These are phyloP conservation scores for Cyclanthera cordifolia DNA, from an alignment of 306 rosid genomes.

Conservation along the genomic window DNA sequence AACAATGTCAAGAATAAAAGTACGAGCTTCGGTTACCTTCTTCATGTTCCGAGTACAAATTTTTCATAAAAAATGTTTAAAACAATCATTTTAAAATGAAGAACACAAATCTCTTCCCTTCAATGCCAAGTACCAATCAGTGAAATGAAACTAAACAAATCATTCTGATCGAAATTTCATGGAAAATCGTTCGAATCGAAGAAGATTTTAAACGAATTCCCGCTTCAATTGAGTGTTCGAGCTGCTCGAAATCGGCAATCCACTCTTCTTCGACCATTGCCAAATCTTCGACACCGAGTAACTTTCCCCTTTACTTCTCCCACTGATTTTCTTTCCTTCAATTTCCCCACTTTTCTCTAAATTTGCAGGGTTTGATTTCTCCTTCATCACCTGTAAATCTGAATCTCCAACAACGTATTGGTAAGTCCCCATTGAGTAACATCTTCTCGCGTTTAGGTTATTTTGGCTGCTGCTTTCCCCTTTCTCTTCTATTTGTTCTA, in stretches of 20 bases:
- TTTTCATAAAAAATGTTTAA: not conserved
- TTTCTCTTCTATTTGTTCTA: slow-evolving; percentile 22
- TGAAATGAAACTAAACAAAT: not conserved
- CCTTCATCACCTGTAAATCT: slow-evolving; percentile 35
- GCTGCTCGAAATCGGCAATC: slow-evolving; percentile 23
- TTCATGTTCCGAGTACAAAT: too few relatives aligned
- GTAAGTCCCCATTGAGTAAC: slow-evolving; percentile 85
- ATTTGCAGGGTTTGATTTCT: not conserved
- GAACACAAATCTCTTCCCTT: not conserved
- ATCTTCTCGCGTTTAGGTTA: slow-evolving; percentile 57
- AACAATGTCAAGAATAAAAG: too few relatives aligned
- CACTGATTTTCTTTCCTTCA: slow-evolving; percentile 31
- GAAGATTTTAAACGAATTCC: not conserved
- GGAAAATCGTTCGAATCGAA: not conserved
- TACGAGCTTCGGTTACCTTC: too few relatives aligned
- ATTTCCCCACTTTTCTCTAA: not conserved
- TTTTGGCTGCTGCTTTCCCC: slow-evolving; percentile 22
- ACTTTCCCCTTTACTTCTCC: slow-evolving; percentile 51
- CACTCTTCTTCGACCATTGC: slow-evolving; percentile 69
- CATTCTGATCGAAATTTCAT: not conserved
- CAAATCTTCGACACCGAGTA: slow-evolving; percentile 87
- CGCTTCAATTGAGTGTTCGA: slow-evolving; percentile 20
- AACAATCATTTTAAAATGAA: not conserved
- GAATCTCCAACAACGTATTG: slow-evolving; percentile 58
- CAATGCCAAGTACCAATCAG: not conserved